Evolutionary conservation across 768 basidiomycete species (phyloP).

Genomic region (Agrocybe chaxingu): DNA sequence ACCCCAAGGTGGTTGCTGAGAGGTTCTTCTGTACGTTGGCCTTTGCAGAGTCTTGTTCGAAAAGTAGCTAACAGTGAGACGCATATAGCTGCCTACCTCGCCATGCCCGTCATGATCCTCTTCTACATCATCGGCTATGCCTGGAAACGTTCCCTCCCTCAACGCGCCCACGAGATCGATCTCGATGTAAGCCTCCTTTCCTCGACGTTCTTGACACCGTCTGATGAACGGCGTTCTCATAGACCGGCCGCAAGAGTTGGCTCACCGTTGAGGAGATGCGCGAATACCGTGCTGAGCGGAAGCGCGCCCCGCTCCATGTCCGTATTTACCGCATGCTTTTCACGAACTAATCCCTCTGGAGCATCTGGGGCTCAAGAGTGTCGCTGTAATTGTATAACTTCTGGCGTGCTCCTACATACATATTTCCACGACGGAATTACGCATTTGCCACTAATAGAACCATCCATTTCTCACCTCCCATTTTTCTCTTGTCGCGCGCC

Average conservation of each 20-base stretch:
- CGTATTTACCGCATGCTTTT: constrained; percentile 38
- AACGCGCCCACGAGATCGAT: constrained; percentile 35
- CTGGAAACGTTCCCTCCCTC: constrained; percentile 40
- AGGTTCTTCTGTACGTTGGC: constrained; percentile 35
- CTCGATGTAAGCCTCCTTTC: constrained; percentile 28
- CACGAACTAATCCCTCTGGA: constrained; percentile 26
- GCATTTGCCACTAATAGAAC: too few relatives aligned
- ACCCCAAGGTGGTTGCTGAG: constrained; percentile 25
- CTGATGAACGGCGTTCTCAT: not conserved
- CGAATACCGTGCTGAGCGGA: constrained; percentile 36
- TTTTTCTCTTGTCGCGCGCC: too few relatives aligned
- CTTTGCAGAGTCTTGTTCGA: not conserved
- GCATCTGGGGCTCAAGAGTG: not conserved
- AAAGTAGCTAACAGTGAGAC: not conserved
- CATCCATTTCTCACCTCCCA: too few relatives aligned
- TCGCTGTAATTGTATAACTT: constrained; percentile 8
- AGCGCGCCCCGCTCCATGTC: constrained; percentile 30
- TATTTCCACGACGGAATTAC: not conserved
- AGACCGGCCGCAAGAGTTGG: constrained; percentile 46
- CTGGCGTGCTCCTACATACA: not conserved
- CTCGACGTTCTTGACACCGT: not conserved
- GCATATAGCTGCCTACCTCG: constrained; percentile 33
- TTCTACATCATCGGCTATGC: constrained; percentile 34
- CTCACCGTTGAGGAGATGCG: constrained; percentile 43
- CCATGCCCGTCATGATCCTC: constrained; percentile 34